A percentile compares a stretch with the other conserved stretches of the same genome.
Evolutionary conservation across 768 basidiomycete genomes (phyloP).

Genomic region (Pulveroboletus sp.): DNA sequence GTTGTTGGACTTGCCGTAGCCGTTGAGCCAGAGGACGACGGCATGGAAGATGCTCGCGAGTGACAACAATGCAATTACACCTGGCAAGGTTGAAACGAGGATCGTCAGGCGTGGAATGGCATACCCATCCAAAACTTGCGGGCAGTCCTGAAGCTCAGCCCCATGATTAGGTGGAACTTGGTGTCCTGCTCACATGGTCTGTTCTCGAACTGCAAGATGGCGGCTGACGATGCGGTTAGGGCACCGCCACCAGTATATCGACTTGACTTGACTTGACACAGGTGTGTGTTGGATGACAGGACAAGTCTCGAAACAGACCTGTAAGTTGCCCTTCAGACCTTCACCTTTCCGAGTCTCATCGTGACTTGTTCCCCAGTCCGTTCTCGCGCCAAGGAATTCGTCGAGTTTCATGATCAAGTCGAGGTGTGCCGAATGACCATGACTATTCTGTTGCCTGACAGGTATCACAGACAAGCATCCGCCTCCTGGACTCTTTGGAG

Average conservation of each 20-base stretch:
- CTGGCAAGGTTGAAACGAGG: conserved; percentile 18
- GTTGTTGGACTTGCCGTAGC: conserved; percentile 34
- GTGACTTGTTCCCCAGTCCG: conserved; percentile 25
- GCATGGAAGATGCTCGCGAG: conserved; percentile 34
- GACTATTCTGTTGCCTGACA: conserved; percentile 1
- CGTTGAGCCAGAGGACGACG: conserved; percentile 32
- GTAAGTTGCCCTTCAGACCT: conserved; percentile 13
- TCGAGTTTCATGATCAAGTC: conserved; percentile 90
- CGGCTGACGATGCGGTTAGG: conserved; percentile 7
- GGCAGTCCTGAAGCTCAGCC: conserved; percentile 44
- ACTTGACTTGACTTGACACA: too few species aligned
- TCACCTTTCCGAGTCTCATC: not conserved
- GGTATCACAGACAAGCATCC: conserved; percentile 70
- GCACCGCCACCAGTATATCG: conserved; percentile 11
- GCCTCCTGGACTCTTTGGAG: conserved; percentile 83
- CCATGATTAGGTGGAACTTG: conserved; percentile 35
- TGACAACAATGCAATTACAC: conserved; percentile 36
- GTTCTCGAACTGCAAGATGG: not conserved
- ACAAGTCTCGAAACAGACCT: conserved; percentile 2
- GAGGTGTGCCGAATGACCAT: conserved; percentile 47
- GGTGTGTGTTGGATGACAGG: conserved; percentile 1
- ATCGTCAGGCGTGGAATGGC: not conserved
- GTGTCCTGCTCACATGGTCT: too few species aligned
- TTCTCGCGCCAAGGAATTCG: conserved; percentile 59
- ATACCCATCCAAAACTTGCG: conserved; percentile 40